A percentile compares a stretch with the other conserved stretches of the same genome.
phyloP scores from a whole-genome alignment of 2,329 filamentous ascomycete species.

The Emmonsiellopsis sp. region DNA sequence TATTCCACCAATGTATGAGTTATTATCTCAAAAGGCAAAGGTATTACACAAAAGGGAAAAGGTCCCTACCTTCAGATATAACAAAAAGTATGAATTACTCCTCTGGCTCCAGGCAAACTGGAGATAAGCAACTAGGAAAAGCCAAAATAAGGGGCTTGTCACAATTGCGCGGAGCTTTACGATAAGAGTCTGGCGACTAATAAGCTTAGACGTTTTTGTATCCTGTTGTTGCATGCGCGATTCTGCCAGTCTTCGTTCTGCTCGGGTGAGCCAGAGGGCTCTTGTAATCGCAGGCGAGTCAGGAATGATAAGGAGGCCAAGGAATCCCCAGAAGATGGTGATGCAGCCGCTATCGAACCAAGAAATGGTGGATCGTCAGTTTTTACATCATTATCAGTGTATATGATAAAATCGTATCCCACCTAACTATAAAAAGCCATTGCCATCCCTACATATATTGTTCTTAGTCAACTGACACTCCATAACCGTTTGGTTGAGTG shows the following conservation, averaged over 20 bases:
- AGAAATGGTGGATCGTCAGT: too few relatives aligned
- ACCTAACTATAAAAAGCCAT: neutral
- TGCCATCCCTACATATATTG: neutral
- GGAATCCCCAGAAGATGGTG: constrained; percentile 11
- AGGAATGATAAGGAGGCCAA: constrained; percentile 14
- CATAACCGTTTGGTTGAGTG: neutral
- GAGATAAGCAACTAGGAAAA: constrained; percentile 11
- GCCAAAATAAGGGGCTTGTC: constrained; percentile 7
- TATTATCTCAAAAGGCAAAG: neutral
- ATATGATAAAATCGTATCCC: neutral
- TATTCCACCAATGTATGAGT: neutral
- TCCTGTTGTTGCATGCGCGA: constrained; percentile 12
- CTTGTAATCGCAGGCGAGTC: constrained; percentile 12
- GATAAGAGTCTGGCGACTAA: constrained; percentile 8
- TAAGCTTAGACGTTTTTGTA: constrained; percentile 11
- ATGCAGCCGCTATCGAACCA: constrained; percentile 5
- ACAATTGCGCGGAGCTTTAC: neutral
- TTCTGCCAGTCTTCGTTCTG: constrained; percentile 8
- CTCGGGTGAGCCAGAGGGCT: constrained; percentile 11
- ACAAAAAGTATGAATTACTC: constrained; percentile 13
- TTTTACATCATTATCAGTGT: too few relatives aligned
- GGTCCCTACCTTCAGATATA: constrained; percentile 10
- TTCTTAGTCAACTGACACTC: neutral
- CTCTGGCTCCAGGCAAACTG: constrained; percentile 13
- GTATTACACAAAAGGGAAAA: neutral